Base-by-base conservation (phyloP, 1,284 basidiomycete species). In the Cerioporus squamosus region DNA sequence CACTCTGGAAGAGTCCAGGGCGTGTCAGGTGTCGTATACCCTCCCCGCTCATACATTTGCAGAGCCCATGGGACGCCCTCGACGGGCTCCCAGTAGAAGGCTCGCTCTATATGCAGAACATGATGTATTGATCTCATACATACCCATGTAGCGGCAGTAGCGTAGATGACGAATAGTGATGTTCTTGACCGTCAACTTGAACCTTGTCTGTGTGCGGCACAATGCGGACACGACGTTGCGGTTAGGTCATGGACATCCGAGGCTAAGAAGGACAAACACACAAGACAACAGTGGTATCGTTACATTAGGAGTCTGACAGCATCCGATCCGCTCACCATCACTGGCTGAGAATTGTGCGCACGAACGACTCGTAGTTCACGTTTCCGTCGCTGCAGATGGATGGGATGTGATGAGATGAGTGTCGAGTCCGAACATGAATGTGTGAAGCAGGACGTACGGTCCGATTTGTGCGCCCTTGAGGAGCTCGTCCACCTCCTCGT, bases 401-500 rank as follows among this genome's bases (percentile, higher is more conserved):
- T 42, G 23, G 18, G 45, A 46, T n/a, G 42, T 5, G 29, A 10
- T 42, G 40, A 29, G 26, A 29, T 42, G 8, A 42, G 15, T 12
- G 5, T 18, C 40, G 17, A n/a, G 24, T n/a, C n/a, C n/a, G n/a
- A n/a, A n/a, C n/a, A 64, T 5, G 33, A 38, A 46, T 10, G 42
- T 36, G 22, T n/a, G 15, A 51, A 29, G 15, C 43, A 51, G 14
- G 3, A 85, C 90, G 76, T 66, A 94, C 93, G 85, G 77, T 71
- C 92, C 91, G 61, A 96, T 85, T 75, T 94, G 91, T 17, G 94
- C 91, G 46, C 95, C 95, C 78, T 98, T 98, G 70, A 99, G 82
- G 66, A 99, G 80, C 78, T 99, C 97, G 73, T 99, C 97, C 20
- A 98, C 97, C 78, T 99, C 97, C 65, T 97, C 95, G 72, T 98